phyloP scores from a whole-genome alignment of 2,329 filamentous ascomycete species.

The Pseudogymnoascus sp. region DNA sequence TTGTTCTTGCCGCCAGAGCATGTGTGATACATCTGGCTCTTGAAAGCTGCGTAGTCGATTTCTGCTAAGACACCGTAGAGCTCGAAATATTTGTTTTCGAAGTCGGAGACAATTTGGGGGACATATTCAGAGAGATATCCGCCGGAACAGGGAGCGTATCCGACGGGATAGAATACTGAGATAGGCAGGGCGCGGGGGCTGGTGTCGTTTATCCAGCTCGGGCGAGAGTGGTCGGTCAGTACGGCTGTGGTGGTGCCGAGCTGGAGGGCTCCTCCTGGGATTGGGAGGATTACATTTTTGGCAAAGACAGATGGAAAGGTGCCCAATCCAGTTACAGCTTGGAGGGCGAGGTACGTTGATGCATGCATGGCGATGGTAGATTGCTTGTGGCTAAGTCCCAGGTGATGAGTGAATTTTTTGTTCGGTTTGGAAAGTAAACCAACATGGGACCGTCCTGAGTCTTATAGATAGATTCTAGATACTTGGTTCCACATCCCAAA shows the following conservation, averaged over 20 bases:
- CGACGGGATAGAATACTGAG: not conserved
- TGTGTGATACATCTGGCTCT: not conserved
- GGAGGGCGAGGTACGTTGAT: not conserved
- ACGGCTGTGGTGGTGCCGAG: not conserved
- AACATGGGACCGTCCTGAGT: not conserved
- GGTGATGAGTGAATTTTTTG: not conserved
- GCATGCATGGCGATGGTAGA: not conserved
- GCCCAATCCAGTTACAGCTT: not conserved
- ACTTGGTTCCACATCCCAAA: not conserved
- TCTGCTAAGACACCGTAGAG: not conserved
- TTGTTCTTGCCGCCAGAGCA: not conserved
- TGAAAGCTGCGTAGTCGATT: not conserved
- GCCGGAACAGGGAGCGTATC: not conserved
- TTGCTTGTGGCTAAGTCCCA: not conserved
- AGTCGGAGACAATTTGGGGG: not conserved
- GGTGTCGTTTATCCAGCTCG: not conserved
- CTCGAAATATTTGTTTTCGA: not conserved
- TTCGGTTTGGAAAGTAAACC: not conserved
- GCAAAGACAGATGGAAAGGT: not conserved
- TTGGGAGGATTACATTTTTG: not conserved
- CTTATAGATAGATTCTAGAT: not conserved
- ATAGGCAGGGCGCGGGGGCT: not conserved
- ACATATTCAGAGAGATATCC: not conserved
- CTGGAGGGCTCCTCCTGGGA: not conserved
- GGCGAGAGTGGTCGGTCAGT: not conserved